Conservation (phyloP, 2,329 filamentous ascomycete species). For the Zelopaecilomyces penicillatus region DNA sequence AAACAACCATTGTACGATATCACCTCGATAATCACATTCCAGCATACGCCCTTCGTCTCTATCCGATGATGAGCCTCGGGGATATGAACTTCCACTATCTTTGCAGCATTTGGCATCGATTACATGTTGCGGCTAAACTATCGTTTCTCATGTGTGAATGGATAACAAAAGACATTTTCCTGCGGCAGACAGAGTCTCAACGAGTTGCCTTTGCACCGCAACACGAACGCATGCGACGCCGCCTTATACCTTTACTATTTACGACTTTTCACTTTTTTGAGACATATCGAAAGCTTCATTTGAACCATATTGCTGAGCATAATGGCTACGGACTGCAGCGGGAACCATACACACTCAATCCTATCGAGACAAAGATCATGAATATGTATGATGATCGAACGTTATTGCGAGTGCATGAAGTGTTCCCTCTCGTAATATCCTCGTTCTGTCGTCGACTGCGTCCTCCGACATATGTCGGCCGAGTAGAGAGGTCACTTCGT, state of each 20-base stretch:
- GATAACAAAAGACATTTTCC: constrained; percentile 57
- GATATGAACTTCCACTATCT: constrained; percentile 51
- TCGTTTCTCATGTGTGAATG: constrained; percentile 54
- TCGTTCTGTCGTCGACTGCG: constrained; percentile 55
- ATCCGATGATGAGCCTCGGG: constrained; percentile 41
- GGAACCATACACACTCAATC: constrained; percentile 52
- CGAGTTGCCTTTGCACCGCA: constrained; percentile 51
- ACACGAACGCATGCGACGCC: constrained; percentile 54
- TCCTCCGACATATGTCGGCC: constrained; percentile 56
- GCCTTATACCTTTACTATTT: constrained; percentile 55
- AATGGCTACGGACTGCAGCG: constrained; percentile 41
- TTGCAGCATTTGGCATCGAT: constrained; percentile 56
- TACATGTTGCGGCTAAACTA: constrained; percentile 56
- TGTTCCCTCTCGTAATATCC: constrained; percentile 55
- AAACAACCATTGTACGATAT: constrained; percentile 52
- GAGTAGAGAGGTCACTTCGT: constrained; percentile 52
- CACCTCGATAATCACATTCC: constrained; percentile 53
- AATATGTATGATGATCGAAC: constrained; percentile 57
- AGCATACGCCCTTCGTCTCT: constrained; percentile 51
- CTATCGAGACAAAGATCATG: constrained; percentile 55
- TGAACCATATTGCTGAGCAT: constrained; percentile 46
- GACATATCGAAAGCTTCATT: constrained; percentile 50
- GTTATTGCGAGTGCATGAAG: constrained; percentile 53
- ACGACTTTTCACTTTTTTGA: constrained; percentile 63
- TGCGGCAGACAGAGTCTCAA: constrained; percentile 47